These are phyloP conservation scores for Suillus brevipes DNA, from an alignment of 768 basidiomycete genomes.

Conservation along the genomic window DNA sequence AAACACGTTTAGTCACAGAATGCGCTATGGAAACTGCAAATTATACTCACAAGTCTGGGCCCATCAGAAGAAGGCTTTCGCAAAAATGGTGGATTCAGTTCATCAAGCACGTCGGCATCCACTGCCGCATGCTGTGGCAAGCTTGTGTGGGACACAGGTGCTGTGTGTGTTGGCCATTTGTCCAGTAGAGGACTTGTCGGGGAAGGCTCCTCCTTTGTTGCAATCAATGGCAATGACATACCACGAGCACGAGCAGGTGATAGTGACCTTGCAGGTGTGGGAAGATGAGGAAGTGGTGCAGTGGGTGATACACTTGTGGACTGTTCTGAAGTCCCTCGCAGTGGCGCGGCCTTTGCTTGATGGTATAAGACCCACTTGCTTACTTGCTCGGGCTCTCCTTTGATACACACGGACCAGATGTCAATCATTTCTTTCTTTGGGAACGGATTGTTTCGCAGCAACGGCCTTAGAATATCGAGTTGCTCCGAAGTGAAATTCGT, in stretches of 20 bases:
- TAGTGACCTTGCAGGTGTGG: constrained; percentile 28
- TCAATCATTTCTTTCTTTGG: constrained; percentile 25
- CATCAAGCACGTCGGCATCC: constrained; percentile 2
- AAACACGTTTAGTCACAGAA: not conserved
- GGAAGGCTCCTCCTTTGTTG: constrained; percentile 26
- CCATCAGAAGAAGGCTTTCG: not conserved
- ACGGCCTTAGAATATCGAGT: constrained; percentile 21
- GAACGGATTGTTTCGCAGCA: constrained; percentile 16
- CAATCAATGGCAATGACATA: constrained; percentile 31
- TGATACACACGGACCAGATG: constrained; percentile 28
- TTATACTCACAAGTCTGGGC: constrained; percentile 3
- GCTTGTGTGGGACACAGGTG: not conserved
- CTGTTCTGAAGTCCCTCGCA: not conserved
- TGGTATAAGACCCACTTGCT: constrained; percentile 31
- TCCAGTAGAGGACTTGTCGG: not conserved
- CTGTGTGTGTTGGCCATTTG: not conserved
- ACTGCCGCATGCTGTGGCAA: not conserved
- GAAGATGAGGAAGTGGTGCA: constrained; percentile 23
- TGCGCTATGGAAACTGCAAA: not conserved
- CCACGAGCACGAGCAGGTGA: constrained; percentile 20
- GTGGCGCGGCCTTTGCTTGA: constrained; percentile 19
- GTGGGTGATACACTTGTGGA: constrained; percentile 20
- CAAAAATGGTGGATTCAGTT: not conserved
- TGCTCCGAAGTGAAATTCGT: constrained; percentile 25
- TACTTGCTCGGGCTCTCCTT: constrained; percentile 21